Evolutionary conservation across 1,284 basidiomycete genomes (phyloP).

Genomic region (Stereum hirsutum): DNA sequence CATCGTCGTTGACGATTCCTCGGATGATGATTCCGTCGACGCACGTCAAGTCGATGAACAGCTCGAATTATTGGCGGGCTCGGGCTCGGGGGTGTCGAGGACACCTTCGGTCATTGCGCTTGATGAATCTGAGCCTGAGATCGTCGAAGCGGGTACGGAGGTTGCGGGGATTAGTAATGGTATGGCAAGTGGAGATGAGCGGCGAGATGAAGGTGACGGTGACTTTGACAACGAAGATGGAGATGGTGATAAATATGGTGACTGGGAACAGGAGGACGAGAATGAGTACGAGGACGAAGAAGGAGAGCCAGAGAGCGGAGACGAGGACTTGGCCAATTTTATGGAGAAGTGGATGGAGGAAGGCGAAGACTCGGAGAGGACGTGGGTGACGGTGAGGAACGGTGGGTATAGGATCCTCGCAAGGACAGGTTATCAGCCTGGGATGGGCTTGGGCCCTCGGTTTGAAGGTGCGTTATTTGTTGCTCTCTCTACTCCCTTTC

Average conservation of each 20-base stretch:
- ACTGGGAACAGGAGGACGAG: not conserved
- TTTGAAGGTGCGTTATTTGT: slow-evolving; percentile 10
- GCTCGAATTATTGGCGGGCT: not conserved
- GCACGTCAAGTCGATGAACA: slow-evolving; percentile 1
- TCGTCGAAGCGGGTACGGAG: too few species aligned
- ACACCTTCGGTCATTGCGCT: too few species aligned
- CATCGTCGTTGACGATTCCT: slow-evolving; percentile 11
- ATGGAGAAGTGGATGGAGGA: not conserved
- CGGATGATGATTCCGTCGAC: slow-evolving; percentile 5
- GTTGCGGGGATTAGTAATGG: not conserved
- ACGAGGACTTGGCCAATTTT: not conserved
- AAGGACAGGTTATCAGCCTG: slow-evolving; percentile 13
- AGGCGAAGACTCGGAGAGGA: not conserved
- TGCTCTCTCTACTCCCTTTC: slow-evolving; percentile 3
- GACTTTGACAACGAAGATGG: not conserved
- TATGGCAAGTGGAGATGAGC: not conserved
- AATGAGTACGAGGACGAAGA: not conserved
- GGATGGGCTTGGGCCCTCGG: slow-evolving; percentile 11
- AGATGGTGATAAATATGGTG: not conserved
- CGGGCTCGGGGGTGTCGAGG: too few species aligned
- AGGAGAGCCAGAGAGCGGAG: not conserved
- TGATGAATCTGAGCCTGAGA: too few species aligned
- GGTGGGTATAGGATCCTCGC: slow-evolving; percentile 13
- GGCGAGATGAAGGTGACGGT: not conserved
- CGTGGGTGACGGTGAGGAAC: not conserved